Conservation (phyloP, 352 stramenopile genomes). For the Pythium periplocum region DNA sequence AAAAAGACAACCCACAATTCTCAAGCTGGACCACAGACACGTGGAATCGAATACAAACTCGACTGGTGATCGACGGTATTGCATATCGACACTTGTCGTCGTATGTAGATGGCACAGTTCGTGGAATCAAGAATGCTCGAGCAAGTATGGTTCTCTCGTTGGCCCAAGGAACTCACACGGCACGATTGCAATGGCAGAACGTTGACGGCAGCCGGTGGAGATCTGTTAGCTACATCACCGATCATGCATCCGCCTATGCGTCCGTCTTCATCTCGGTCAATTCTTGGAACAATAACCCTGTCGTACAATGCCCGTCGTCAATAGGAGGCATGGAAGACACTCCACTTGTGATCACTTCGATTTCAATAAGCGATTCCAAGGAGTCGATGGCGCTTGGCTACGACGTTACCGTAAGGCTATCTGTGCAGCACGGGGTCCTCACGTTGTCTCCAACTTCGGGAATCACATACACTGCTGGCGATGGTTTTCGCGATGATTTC, state of each 20-base stretch:
- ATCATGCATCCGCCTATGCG: slow-evolving; percentile 55
- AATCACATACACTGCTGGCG: slow-evolving; percentile 54
- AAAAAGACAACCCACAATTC: slow-evolving; percentile 71
- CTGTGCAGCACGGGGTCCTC: slow-evolving; percentile 51
- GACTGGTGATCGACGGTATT: slow-evolving; percentile 62
- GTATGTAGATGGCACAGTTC: slow-evolving; percentile 57
- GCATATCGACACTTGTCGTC: slow-evolving; percentile 64
- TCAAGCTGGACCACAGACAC: slow-evolving; percentile 31
- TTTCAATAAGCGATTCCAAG: slow-evolving; percentile 49
- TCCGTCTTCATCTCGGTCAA: slow-evolving; percentile 68
- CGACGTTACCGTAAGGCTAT: slow-evolving; percentile 46
- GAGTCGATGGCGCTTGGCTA: slow-evolving; percentile 55
- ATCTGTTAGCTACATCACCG: slow-evolving; percentile 65
- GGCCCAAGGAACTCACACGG: slow-evolving; percentile 48
- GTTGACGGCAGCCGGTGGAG: slow-evolving; percentile 60
- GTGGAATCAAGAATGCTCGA: slow-evolving; percentile 63
- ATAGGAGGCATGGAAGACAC: slow-evolving; percentile 47
- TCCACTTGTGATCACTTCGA: slow-evolving; percentile 21
- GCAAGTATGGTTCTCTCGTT: slow-evolving; percentile 64
- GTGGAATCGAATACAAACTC: slow-evolving; percentile 54
- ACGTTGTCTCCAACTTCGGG: slow-evolving; percentile 43
- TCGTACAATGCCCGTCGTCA: slow-evolving; percentile 28
- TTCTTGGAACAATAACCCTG: slow-evolving; percentile 67
- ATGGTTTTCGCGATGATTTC: slow-evolving; percentile 42
- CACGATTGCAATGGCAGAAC: slow-evolving; percentile 73